Percentiles rank a stretch among this genome's conserved stretches.
Conservation (phyloP, 768 basidiomycete species). For the Peribolospora kevripleyi region DNA sequence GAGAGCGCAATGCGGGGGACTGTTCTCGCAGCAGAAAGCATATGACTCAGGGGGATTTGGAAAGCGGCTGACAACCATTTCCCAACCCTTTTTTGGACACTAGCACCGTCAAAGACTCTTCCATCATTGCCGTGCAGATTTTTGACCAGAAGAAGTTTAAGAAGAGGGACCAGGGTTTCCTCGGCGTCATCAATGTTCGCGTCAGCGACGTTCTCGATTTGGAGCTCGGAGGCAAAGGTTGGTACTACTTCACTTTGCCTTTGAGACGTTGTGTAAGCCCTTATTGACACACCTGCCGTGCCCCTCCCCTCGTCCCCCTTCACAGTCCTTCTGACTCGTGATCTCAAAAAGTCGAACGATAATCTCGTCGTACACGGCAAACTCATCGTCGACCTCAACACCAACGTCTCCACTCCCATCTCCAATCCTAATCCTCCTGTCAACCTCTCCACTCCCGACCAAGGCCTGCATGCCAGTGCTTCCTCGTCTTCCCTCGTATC, state of each 20-base stretch:
- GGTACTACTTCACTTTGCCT: slow-evolving; percentile 15
- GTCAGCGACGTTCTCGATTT: slow-evolving; percentile 78
- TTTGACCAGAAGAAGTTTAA: slow-evolving; percentile 99
- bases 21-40: too few species aligned
- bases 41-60: too few species aligned
- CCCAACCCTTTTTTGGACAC: too few species aligned
- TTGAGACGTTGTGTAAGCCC: neutral
- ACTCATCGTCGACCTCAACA: slow-evolving; percentile 84
- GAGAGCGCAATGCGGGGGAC: too few species aligned
- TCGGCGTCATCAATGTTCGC: slow-evolving; percentile 87
- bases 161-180: slow-evolving; percentile 86
- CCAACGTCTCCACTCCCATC: slow-evolving; percentile 64
- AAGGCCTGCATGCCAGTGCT: too few species aligned
- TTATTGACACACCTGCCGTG: neutral
- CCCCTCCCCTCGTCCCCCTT: slow-evolving; percentile 5
- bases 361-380: slow-evolving; percentile 94
- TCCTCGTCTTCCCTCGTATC: too few species aligned
- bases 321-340: slow-evolving; percentile 82
- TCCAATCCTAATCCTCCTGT: slow-evolving; percentile 30
- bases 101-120: slow-evolving; percentile 91
- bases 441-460: neutral
- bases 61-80: too few species aligned
- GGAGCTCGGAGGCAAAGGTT: slow-evolving; percentile 79
- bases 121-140: slow-evolving; percentile 89
- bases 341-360: slow-evolving; percentile 97